Conservation (phyloP, 306 rosid species). For the Hippophae rhamnoides region DNA sequence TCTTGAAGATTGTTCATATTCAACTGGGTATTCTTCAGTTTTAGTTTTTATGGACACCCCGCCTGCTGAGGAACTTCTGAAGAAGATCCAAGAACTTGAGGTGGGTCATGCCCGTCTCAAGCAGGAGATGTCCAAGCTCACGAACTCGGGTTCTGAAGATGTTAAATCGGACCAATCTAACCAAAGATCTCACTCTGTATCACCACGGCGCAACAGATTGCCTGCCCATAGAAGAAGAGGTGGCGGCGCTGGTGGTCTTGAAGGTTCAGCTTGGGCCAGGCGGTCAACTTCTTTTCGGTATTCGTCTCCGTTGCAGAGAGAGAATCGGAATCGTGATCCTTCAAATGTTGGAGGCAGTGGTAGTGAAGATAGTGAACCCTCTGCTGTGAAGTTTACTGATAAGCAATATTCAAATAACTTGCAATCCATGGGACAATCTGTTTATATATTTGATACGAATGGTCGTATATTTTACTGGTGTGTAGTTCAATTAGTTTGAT, state of each 20-base stretch:
- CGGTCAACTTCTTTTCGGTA: conserved; percentile 61
- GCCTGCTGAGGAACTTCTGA: conserved; percentile 60
- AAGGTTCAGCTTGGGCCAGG: conserved; percentile 33
- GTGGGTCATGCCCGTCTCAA: conserved; percentile 77
- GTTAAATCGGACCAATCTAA: conserved; percentile 21
- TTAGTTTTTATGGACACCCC: conserved; percentile 43
- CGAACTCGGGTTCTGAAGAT: conserved; percentile 26
- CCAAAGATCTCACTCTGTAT: conserved; percentile 83
- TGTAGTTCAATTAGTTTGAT: conserved; percentile 3
- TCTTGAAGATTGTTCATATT: conserved; percentile 13
- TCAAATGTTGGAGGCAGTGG: conserved; percentile 13
- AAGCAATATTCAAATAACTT: conserved; percentile 72
- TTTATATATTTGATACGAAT: conserved; percentile 72
- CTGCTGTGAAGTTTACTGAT: conserved; percentile 61
- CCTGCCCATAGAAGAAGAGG: conserved; percentile 28
- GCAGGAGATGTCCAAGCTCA: conserved; percentile 74
- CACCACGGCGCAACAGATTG: conserved; percentile 77
- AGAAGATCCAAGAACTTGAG: conserved; percentile 82
- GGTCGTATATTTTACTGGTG: conserved; percentile 71
- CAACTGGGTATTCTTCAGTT: background rate
- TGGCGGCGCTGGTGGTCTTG: conserved; percentile 21
- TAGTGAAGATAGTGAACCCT: conserved; percentile 35
- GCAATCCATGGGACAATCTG: conserved; percentile 93
- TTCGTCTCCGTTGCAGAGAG: conserved; percentile 83
- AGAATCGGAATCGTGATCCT: conserved; percentile 53